These are phyloP conservation scores for Phragmites australis DNA, from an alignment of 176 grass and related monocot species.

Conservation along the genomic window DNA sequence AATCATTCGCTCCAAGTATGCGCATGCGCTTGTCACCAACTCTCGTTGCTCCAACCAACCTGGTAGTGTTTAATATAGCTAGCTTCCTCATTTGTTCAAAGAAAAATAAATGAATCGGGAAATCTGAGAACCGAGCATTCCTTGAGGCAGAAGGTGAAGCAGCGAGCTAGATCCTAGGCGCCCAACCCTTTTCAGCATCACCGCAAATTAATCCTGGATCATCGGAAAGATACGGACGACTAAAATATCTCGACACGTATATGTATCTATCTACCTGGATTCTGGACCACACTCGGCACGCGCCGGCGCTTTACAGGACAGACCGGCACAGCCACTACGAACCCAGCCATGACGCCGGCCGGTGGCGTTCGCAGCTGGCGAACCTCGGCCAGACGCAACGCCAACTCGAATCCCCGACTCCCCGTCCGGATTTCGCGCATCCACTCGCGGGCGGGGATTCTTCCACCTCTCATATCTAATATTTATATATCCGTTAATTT, in stretches of 20 bases:
- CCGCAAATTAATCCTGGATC: neutral
- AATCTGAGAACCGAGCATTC: no score
- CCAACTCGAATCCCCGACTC: neutral
- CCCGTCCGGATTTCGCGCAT: neutral
- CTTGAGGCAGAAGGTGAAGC: neutral
- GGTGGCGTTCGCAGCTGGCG: conserved; percentile 28
- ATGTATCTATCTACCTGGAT: neutral
- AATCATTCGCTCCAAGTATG: no score
- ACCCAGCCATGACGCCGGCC: neutral
- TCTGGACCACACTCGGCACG: neutral
- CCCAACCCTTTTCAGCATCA: neutral
- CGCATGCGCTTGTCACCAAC: no score
- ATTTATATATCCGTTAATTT: no score
- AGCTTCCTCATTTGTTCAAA: no score
- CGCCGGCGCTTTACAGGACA: neutral
- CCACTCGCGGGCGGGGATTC: no score
- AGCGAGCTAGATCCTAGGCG: neutral
- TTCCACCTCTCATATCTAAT: no score
- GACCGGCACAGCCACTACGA: neutral
- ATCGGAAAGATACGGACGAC: neutral
- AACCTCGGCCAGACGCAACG: conserved; percentile 38
- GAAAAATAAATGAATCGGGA: no score
- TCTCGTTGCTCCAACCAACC: no score
- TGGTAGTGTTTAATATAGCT: no score
- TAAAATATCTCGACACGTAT: neutral